A percentile compares a stretch with the other conserved stretches of the same genome.
Evolutionary conservation across 2,329 filamentous ascomycete species (phyloP).

Genomic region (Alternaria sp.): DNA sequence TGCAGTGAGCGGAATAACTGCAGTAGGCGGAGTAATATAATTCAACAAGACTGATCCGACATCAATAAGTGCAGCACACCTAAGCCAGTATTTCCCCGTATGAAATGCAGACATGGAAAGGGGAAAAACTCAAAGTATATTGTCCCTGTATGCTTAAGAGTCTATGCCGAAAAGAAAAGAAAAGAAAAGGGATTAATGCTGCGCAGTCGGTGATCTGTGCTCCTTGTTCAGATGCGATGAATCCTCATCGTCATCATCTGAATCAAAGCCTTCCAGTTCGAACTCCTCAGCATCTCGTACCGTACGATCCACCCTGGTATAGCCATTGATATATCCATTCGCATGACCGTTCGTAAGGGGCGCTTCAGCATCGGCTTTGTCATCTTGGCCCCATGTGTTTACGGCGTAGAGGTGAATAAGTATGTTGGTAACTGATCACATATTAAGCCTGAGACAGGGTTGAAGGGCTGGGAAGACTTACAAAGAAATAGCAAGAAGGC

Average conservation of each 20-base stretch:
- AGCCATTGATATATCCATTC: conserved; percentile 44
- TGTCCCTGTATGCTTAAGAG: not conserved
- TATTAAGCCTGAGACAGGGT: conserved; percentile 26
- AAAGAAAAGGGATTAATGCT: conserved; percentile 19
- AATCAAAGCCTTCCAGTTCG: conserved; percentile 88
- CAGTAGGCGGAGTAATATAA: too few relatives aligned
- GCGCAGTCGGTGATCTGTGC: conserved; percentile 26
- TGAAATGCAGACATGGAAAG: not conserved
- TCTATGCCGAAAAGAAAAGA: not conserved
- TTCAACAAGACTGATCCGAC: too few relatives aligned
- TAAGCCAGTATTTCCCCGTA: not conserved
- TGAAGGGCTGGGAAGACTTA: conserved; percentile 49
- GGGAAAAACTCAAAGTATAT: not conserved
- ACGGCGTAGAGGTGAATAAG: conserved; percentile 85
- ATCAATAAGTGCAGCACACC: not conserved
- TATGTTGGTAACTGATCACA: conserved; percentile 73
- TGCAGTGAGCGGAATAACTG: too few relatives aligned
- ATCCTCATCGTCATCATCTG: conserved; percentile 76
- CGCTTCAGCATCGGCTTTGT: conserved; percentile 50
- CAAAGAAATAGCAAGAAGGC: conserved; percentile 90
- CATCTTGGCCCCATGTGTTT: conserved; percentile 57
- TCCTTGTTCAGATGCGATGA: conserved; percentile 35
- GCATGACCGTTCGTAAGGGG: conserved; percentile 41
- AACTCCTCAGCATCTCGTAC: conserved; percentile 89
- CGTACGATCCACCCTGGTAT: conserved; percentile 63